Conservation (phyloP, 768 basidiomycete species). For the Asterophora parasitica region DNA sequence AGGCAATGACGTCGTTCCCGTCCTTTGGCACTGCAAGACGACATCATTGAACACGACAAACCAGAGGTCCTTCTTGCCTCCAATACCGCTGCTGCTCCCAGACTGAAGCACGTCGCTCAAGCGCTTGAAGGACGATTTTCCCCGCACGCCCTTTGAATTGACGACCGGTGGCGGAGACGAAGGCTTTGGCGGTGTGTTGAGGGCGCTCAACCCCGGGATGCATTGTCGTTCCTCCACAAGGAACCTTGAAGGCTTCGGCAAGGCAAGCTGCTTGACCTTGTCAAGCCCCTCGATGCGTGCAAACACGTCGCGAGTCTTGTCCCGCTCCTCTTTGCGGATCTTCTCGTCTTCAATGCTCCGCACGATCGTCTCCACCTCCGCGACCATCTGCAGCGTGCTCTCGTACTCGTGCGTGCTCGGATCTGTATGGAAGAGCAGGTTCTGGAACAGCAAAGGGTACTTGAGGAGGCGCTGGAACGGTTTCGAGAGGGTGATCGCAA, state of each 20-base stretch:
- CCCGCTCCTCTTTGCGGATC: conserved; percentile 92
- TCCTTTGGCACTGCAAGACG: conserved; percentile 84
- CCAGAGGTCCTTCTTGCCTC: conserved; percentile 87
- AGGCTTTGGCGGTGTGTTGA: conserved; percentile 29
- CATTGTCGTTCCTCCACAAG: conserved; percentile 78
- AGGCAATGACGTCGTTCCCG: conserved; percentile 83
- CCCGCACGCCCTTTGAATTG: conserved; percentile 60
- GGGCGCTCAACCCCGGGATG: conserved; percentile 26
- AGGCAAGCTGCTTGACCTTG: conserved; percentile 85
- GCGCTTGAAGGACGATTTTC: conserved; percentile 84
- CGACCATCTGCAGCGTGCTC: conserved; percentile 92
- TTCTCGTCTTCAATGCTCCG: conserved; percentile 98
- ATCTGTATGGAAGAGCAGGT: conserved; percentile 93
- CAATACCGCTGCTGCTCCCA: conserved; percentile 40
- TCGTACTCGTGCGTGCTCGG: conserved; percentile 98
- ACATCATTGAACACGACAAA: conserved; percentile 96
- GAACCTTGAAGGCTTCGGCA: conserved; percentile 85
- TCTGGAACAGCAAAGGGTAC: conserved; percentile 96
- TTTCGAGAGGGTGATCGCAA: conserved; percentile 93
- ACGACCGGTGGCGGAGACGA: conserved; percentile 37
- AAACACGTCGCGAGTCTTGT: conserved; percentile 91
- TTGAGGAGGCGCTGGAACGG: conserved; percentile 96
- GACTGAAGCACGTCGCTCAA: conserved; percentile 82
- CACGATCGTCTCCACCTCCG: conserved; percentile 94
- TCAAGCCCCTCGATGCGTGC: conserved; percentile 96